These are phyloP conservation scores for Cocos nucifera DNA, from an alignment of 176 grass and related monocot genomes.

Conservation along the genomic window DNA sequence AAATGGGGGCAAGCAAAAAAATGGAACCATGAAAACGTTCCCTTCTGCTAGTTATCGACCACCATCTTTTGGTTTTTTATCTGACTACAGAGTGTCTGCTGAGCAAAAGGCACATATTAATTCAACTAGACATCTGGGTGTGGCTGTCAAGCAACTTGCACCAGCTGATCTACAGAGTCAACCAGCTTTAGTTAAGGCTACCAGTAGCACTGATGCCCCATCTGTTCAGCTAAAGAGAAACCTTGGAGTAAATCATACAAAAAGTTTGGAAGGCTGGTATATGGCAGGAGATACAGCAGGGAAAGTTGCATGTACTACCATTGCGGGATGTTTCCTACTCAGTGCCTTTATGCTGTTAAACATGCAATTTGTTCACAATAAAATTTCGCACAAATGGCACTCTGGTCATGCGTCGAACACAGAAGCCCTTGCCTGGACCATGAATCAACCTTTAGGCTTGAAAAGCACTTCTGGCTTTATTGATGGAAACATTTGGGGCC, in stretches of 20 bases:
- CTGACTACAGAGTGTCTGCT: conserved; percentile 26
- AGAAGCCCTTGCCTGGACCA: conserved; percentile 15
- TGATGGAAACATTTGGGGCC: conserved; percentile 27
- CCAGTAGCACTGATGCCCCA: conserved; percentile 23
- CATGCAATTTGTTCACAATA: conserved; percentile 42
- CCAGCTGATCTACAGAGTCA: conserved; percentile 50
- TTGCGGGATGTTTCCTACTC: conserved; percentile 64
- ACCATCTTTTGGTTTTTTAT: conserved; percentile 31
- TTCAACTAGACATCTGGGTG: conserved; percentile 64
- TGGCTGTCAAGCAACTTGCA: conserved; percentile 92
- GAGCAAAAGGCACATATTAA: conserved; percentile 46
- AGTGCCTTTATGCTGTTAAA: conserved; percentile 44
- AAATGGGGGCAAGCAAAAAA: conserved; percentile 47
- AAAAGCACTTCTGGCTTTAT: conserved; percentile 27
- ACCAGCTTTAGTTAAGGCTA: conserved; percentile 31
- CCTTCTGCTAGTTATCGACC: conserved; percentile 20
- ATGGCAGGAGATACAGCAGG: conserved; percentile 35
- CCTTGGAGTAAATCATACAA: conserved; percentile 36
- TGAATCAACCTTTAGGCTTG: conserved; percentile 26
- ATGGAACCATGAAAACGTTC: conserved; percentile 31
- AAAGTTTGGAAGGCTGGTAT: conserved; percentile 46
- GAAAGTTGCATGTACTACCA: conserved; percentile 51
- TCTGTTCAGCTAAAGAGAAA: conserved; percentile 59
- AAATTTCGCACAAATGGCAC: not conserved
- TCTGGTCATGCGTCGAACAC: conserved; percentile 11